Evolutionary conservation across 768 basidiomycete species (phyloP).

Genomic region (Lactarius akahatsu): DNA sequence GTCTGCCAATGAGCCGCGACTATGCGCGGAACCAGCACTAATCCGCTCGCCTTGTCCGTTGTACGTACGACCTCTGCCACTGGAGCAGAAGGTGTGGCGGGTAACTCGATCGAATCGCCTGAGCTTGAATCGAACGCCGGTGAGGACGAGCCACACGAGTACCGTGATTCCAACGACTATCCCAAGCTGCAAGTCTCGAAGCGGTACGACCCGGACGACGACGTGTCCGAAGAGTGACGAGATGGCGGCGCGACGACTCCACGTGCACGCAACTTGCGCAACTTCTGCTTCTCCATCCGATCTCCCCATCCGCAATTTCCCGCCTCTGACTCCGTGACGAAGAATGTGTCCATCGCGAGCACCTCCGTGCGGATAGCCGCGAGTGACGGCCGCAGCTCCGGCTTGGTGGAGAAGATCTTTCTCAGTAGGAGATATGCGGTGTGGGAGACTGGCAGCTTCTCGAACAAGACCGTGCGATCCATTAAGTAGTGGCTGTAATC

Average conservation of each 20-base stretch:
- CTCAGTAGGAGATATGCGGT: constrained; percentile 47
- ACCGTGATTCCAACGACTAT: neutral
- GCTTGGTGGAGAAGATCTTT: constrained; percentile 65
- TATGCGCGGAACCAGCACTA: neutral
- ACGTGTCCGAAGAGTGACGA: neutral
- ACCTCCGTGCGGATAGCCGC: constrained; percentile 58
- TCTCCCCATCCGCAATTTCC: constrained; percentile 4
- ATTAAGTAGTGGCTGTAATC: constrained; percentile 4
- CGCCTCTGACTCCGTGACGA: constrained; percentile 49
- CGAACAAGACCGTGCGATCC: neutral
- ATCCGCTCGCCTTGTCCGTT: neutral
- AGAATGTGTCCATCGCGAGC: constrained; percentile 57
- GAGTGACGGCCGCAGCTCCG: constrained; percentile 60
- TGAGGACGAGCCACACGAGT: neutral
- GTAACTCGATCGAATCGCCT: neutral
- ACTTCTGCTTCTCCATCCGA: neutral
- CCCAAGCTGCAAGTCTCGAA: neutral
- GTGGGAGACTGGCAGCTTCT: constrained; percentile 34
- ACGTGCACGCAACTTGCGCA: neutral
- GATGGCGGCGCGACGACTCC: neutral
- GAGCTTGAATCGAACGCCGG: neutral
- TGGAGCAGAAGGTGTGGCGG: neutral
- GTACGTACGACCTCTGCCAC: neutral
- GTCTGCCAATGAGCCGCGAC: neutral
- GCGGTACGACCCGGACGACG: neutral